A percentile compares a stretch with the other conserved stretches of the same genome.
phyloP scores from a whole-genome alignment of 2,329 filamentous ascomycete species.

The Mariannaea sp. region DNA sequence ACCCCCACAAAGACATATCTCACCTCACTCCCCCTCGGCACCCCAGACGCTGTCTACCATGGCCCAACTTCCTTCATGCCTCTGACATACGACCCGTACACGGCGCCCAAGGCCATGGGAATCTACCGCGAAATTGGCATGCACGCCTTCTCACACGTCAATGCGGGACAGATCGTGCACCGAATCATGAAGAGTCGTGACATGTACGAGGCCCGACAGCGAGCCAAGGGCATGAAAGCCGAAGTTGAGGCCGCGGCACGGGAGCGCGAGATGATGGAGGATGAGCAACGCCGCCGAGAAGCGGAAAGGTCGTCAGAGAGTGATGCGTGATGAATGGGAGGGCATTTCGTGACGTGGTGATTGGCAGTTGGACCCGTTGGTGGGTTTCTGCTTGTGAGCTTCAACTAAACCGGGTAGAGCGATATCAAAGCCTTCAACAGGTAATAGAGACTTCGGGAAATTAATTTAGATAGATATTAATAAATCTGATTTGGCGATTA shows the following conservation, averaged over 20 bases:
- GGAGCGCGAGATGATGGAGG: slow-evolving; percentile 65
- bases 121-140: slow-evolving; percentile 80
- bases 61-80: slow-evolving; percentile 94
- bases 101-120: slow-evolving; percentile 76
- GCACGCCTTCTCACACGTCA: slow-evolving; percentile 85
- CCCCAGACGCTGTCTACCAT: slow-evolving; percentile 85
- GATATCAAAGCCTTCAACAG: slow-evolving; percentile 35
- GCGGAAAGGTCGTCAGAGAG: slow-evolving; percentile 40
- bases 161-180: slow-evolving; percentile 89
- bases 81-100: slow-evolving; percentile 78
- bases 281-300: slow-evolving; percentile 58
- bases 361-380: background rate
- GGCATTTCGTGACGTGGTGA: background rate
- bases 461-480: background rate
- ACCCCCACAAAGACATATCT: slow-evolving; percentile 82
- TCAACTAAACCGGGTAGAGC: background rate
- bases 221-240: slow-evolving; percentile 86
- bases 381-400: background rate
- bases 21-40: slow-evolving; percentile 71
- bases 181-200: slow-evolving; percentile 86
- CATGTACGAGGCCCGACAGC: slow-evolving; percentile 89
- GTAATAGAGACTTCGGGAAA: slow-evolving; percentile 14
- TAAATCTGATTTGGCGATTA: background rate
- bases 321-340: background rate
- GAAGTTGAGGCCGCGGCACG: slow-evolving; percentile 71